A percentile compares a stretch with the other conserved stretches of the same genome.
Conservation (phyloP, 2,329 filamentous ascomycete species). For the Zasmidium angulare region DNA sequence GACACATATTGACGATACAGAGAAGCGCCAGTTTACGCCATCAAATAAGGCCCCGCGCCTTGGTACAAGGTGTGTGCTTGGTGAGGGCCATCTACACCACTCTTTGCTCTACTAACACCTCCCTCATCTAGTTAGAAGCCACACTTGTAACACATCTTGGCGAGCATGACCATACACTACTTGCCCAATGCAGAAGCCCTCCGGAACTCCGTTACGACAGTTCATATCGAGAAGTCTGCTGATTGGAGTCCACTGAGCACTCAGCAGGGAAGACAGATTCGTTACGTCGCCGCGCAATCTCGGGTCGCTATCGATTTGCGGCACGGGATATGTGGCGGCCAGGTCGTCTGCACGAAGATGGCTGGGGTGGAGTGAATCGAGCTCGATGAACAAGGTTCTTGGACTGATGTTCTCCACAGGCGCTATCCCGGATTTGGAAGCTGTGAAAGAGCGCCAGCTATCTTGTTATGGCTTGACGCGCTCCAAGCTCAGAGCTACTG, state of each 20-base stretch:
- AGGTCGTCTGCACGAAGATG: not conserved
- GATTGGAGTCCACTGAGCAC: too few relatives aligned
- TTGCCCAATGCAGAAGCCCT: not conserved
- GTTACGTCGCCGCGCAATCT: not conserved
- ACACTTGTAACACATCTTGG: not conserved
- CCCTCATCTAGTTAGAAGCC: not conserved
- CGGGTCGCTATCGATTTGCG: not conserved
- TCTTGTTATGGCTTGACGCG: not conserved
- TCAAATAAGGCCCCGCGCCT: too few relatives aligned
- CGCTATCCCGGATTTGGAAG: not conserved
- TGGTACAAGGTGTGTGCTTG: not conserved
- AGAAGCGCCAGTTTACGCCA: too few relatives aligned
- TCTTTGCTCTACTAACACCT: not conserved
- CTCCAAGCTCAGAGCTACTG: conserved; percentile 1
- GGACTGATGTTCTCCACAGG: not conserved
- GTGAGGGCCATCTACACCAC: not conserved
- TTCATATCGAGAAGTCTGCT: too few relatives aligned
- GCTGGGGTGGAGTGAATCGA: too few relatives aligned
- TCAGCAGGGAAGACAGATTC: too few relatives aligned
- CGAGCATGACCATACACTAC: not conserved
- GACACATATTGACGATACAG: too few relatives aligned
- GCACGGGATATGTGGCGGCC: not conserved
- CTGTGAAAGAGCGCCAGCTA: not conserved
- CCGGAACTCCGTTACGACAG: not conserved
- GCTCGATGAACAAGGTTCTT: too few relatives aligned